Percentiles rank a stretch among this genome's conserved stretches.
phyloP scores from a whole-genome alignment of 169 alveolate genomes.

The Plasmodium relictum region DNA sequence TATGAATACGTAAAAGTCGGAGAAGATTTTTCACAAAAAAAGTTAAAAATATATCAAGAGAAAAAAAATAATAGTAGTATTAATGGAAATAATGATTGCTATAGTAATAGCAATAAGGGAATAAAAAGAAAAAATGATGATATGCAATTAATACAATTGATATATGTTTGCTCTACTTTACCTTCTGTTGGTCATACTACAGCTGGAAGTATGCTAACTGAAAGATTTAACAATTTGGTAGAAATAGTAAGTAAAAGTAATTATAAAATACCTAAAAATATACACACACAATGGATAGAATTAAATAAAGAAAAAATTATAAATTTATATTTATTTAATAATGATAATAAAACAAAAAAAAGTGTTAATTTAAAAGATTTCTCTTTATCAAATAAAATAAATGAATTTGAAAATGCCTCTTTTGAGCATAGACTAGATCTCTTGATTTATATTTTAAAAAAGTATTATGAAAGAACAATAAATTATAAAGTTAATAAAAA shows the following conservation, averaged over 20 bases:
- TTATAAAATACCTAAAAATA: slow-evolving; percentile 53
- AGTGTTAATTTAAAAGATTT: slow-evolving; percentile 24
- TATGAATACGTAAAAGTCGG: not conserved
- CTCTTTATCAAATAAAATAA: slow-evolving; percentile 42
- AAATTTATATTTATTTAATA: slow-evolving; percentile 21
- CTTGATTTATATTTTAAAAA: slow-evolving; percentile 52
- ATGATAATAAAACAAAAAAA: not conserved
- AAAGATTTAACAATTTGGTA: slow-evolving; percentile 76
- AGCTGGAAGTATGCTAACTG: slow-evolving; percentile 83
- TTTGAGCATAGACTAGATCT: slow-evolving; percentile 65
- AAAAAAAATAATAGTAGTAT: not conserved
- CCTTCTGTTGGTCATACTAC: slow-evolving; percentile 84
- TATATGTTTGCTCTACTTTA: slow-evolving; percentile 82
- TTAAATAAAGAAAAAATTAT: slow-evolving; percentile 58
- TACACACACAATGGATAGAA: slow-evolving; percentile 70
- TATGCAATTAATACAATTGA: slow-evolving; percentile 81
- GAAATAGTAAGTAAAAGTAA: slow-evolving; percentile 53
- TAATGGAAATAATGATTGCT: not conserved
- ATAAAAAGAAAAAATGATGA: slow-evolving; percentile 21
- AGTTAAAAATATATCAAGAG: not conserved
- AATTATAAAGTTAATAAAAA: not conserved
- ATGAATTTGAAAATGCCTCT: slow-evolving; percentile 47
- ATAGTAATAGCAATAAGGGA: not conserved
- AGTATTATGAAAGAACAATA: slow-evolving; percentile 26
- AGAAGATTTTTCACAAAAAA: not conserved